Conservation (phyloP, 2,329 filamentous ascomycete genomes). For the Calonectria ilicicola region DNA sequence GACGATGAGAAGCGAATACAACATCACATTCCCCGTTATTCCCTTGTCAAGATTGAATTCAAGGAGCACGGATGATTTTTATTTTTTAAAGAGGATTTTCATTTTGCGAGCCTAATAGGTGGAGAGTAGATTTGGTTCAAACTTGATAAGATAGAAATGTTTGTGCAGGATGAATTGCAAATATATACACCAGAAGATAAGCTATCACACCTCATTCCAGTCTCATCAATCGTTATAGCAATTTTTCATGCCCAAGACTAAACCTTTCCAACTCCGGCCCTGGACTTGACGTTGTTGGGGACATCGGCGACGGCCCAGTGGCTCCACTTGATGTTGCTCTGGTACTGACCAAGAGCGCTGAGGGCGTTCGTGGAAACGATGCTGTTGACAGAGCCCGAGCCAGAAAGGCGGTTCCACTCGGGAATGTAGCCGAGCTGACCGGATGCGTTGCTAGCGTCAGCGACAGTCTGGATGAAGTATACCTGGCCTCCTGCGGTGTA, state of each 20-base stretch:
- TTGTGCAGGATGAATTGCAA: background rate
- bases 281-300: slow-evolving; percentile 16
- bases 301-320: slow-evolving; percentile 26
- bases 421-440: background rate
- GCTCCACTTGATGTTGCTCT: slow-evolving; percentile 17
- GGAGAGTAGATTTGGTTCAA: background rate
- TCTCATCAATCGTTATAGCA: background rate
- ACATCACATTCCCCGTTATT: background rate
- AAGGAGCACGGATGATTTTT: background rate
- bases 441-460: slow-evolving; percentile 26
- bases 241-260: background rate
- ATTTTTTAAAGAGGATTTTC: background rate
- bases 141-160: no score
- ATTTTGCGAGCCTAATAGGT: background rate
- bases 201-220: background rate
- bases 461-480: slow-evolving; percentile 41
- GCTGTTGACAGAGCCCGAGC: slow-evolving; percentile 17
- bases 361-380: slow-evolving; percentile 20
- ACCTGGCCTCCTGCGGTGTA: slow-evolving; percentile 34
- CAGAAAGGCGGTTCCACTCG: slow-evolving; percentile 20
- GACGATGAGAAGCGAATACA: background rate
- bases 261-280: slow-evolving; percentile 24
- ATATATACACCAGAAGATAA: background rate
- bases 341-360: slow-evolving; percentile 17
- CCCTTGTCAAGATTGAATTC: background rate